These are phyloP conservation scores for Rhizopogon salebrosus DNA, from an alignment of 768 basidiomycete species.

Conservation along the genomic window DNA sequence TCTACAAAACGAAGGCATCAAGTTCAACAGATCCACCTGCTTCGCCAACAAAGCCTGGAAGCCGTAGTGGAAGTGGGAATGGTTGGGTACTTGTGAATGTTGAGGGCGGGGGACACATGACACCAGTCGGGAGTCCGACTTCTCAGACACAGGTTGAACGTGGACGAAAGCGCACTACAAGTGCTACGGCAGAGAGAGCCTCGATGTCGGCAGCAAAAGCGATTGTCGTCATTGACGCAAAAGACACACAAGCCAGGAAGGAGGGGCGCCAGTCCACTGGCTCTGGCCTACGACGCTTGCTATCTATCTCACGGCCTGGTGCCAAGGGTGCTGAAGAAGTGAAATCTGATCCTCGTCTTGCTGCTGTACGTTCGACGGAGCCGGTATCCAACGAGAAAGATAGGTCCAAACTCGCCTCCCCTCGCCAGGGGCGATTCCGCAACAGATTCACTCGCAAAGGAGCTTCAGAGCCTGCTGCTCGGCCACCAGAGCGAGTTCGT, in stretches of 20 bases:
- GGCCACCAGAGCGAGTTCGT: slow-evolving; percentile 30
- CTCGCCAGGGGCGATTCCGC: slow-evolving; percentile 24
- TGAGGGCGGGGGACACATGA: slow-evolving; percentile 35
- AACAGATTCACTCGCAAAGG: slow-evolving; percentile 24
- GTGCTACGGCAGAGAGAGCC: slow-evolving; percentile 20
- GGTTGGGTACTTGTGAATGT: slow-evolving; percentile 69
- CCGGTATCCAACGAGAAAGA: slow-evolving; percentile 10
- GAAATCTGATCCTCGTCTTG: slow-evolving; percentile 18
- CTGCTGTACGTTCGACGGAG: slow-evolving; percentile 24
- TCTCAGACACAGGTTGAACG: slow-evolving; percentile 25
- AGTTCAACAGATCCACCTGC: slow-evolving; percentile 19
- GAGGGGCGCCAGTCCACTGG: slow-evolving; percentile 20
- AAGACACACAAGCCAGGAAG: slow-evolving; percentile 32
- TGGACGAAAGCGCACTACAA: slow-evolving; percentile 12
- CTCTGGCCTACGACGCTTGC: slow-evolving; percentile 26
- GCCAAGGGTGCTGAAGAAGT: slow-evolving; percentile 25
- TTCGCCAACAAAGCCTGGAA: slow-evolving; percentile 29
- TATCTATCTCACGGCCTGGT: slow-evolving; percentile 27
- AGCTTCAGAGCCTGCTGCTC: slow-evolving; percentile 21
- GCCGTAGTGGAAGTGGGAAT: slow-evolving; percentile 36
- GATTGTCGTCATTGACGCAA: slow-evolving; percentile 55
- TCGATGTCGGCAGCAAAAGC: slow-evolving; percentile 51
- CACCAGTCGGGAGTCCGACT: slow-evolving; percentile 20
- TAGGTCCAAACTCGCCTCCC: slow-evolving; percentile 1
- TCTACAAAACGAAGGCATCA: slow-evolving; percentile 15